These are phyloP conservation scores for Dictyostelium discoideum DNA, from an alignment of 78 protist genomes.

Conservation along the genomic window DNA sequence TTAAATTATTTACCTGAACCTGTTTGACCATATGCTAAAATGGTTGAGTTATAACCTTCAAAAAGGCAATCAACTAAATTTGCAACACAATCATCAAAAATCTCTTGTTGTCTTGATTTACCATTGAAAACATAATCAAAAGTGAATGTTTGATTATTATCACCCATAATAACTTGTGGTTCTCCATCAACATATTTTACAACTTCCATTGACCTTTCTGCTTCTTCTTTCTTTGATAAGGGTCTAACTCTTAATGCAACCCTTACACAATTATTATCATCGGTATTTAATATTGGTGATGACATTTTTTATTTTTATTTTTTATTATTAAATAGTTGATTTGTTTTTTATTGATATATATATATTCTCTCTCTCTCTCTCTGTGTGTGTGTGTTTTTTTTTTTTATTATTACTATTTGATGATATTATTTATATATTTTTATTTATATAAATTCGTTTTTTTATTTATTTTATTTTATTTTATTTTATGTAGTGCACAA, in stretches of 20 bases:
- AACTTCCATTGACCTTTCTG: slow-evolving; percentile 43
- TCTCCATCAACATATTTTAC: slow-evolving; percentile 54
- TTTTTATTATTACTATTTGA: too few species aligned
- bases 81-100: slow-evolving; percentile 72
- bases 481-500: background rate
- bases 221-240: slow-evolving; percentile 67
- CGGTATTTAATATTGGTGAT: background rate
- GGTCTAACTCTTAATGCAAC: slow-evolving; percentile 81
- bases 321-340: background rate
- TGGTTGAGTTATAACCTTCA: slow-evolving; percentile 86
- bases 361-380: too few species aligned
- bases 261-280: slow-evolving; percentile 47
- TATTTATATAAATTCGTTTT: background rate
- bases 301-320: background rate
- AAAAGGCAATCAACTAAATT: slow-evolving; percentile 65
- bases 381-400: too few species aligned
- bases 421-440: background rate
- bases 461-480: too few species aligned
- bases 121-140: slow-evolving; percentile 72
- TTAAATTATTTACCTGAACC: slow-evolving; percentile 54
- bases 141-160: slow-evolving; percentile 76
- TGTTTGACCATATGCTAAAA: slow-evolving; percentile 90
- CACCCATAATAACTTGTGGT: slow-evolving; percentile 76
- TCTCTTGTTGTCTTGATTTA: slow-evolving; percentile 37
- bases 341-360: too few species aligned